Evolutionary conservation across 2,329 filamentous ascomycete species (phyloP), one percentile per base, ranked within the genome.

Genomic region (Sarocladiaceae sp.): DNA sequence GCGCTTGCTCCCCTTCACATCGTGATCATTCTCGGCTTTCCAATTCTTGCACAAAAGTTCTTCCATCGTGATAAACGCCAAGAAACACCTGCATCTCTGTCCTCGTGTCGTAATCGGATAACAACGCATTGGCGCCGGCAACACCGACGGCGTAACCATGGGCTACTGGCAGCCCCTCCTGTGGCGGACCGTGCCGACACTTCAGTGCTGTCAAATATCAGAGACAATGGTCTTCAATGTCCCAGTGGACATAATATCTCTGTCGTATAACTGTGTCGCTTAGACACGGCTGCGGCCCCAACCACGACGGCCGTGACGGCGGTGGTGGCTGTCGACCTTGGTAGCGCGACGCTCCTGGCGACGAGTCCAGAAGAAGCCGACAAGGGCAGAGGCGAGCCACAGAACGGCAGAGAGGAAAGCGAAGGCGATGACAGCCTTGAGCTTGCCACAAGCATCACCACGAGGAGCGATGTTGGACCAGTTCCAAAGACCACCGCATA

Each of bases 391-490:
- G 12, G 74, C 79, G 36, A 90, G 77, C 87, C 87, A 91, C 62
- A 84, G 74, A 58, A 88, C 76, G 52, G 85, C 85, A 2, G 83
- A 85, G 52, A 90, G 68, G 70, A 91, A 91, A 47, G 77, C 72
- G 62, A 91, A 90, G 4, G 86, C 86, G 59, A 88, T 79, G 55
- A 81, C 75, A 36, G 88, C 81, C 70, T 87, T 89, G 79, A 82
- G 88, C 59, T 82, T 79, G 53, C 80, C 76, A 67, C 88, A 93
- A 42, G 77, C 69, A 57, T 73, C 70, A 44, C 71, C 70, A 40
- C 68, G 58, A 49, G 78, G 66, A 28, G 68, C 62, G 54, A 88
- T 72, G 50, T 76, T 74, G 54, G 65, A 63, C 84, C 86, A 88
- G 63, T 80, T 60, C 64, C 84, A 87, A 56, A 80, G 66, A 56